phyloP scores from a whole-genome alignment of 208 protist species.

The Leishmania guyanensis region DNA sequence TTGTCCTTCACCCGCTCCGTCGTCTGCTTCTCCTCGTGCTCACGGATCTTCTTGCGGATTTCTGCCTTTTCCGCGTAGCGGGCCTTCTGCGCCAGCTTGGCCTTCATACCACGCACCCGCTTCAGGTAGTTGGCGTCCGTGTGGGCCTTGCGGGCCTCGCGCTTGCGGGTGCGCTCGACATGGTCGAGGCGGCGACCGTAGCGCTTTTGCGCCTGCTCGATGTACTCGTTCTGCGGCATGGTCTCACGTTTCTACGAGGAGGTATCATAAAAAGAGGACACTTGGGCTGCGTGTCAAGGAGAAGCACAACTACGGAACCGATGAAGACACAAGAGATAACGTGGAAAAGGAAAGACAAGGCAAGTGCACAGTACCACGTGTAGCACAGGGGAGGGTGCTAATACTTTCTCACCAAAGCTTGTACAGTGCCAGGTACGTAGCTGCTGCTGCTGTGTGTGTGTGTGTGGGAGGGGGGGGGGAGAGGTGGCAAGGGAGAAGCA shows the following conservation, averaged over 20 bases:
- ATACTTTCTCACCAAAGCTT: background rate
- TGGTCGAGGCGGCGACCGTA: slow-evolving; percentile 98
- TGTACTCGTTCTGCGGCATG: slow-evolving; percentile 99
- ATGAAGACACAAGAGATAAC: background rate
- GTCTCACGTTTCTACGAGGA: background rate
- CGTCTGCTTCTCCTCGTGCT: slow-evolving; percentile 97
- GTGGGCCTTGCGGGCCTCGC: slow-evolving; percentile 96
- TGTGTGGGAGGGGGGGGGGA: background rate
- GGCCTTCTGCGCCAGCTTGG: slow-evolving; percentile 98
- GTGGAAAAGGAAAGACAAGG: background rate
- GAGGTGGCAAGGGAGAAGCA: background rate
- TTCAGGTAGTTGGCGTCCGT: slow-evolving; percentile 94
- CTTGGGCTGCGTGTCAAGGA: background rate
- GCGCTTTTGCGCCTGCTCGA: slow-evolving; percentile 98
- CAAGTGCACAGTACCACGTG: background rate
- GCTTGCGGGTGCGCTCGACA: slow-evolving; percentile 98
- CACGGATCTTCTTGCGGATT: slow-evolving; percentile 99
- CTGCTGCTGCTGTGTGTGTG: slow-evolving; percentile 3
- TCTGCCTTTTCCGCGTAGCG: slow-evolving; percentile 99
- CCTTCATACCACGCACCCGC: slow-evolving; percentile 97
- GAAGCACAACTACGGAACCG: background rate
- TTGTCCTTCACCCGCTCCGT: slow-evolving; percentile 95
- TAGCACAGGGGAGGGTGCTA: background rate
- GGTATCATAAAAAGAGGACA: slow-evolving; percentile 13
- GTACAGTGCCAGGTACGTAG: background rate